Base-by-base conservation (phyloP, 2,329 filamentous ascomycete genomes). In the Penicillium sp. region DNA sequence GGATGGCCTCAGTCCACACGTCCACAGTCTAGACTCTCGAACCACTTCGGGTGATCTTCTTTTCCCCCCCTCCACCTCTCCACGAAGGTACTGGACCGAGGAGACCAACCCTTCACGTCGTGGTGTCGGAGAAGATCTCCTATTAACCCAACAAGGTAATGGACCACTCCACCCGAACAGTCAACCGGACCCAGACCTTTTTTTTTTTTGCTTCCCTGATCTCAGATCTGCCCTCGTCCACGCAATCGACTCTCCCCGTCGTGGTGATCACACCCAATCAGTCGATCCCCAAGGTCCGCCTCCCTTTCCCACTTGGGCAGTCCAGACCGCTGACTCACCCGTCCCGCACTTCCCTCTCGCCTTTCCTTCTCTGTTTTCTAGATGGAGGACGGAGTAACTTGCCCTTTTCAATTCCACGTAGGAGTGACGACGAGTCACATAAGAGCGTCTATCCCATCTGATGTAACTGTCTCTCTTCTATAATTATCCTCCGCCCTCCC, bases 241-340 rank as follows among this genome's bases (percentile, higher is more conserved):
- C 48, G 48, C 48, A 48, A 48, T 48, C 45, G 45, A 30, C 26
- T 16, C 3, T 22, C 8, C 19, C 38, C 8, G 4, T 22, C 40
- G 22, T 19, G 11, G 30, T 33, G 30, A 33, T 33, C 30, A 33
- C 30, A 33, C 30, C 38, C 40, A 42, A 42, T 42, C 40, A 42
- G 2, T 4, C n/a, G 4, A 0, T 22, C 40, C 19, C 1, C 13
- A 22, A 42, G 19, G 40, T 28, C 5, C 43, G 25, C 22, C n/a
- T 3, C 43, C 22, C n/a, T 3, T 13, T 45, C 42, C 35, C 28
- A 46, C 43, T 25, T 16, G 13, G 22, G 25, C 33, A 30, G 48
- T 51, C 48, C 28, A 51, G 48, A 51, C 48, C 48, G 48, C 48
- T 51, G 48, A 51, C 48, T 51, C 48, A 35, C n/a, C 11, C 19